These are phyloP conservation scores for Pseudogymnoascus sp. DNA, from an alignment of 2,329 filamentous ascomycete genomes.

Conservation along the genomic window DNA sequence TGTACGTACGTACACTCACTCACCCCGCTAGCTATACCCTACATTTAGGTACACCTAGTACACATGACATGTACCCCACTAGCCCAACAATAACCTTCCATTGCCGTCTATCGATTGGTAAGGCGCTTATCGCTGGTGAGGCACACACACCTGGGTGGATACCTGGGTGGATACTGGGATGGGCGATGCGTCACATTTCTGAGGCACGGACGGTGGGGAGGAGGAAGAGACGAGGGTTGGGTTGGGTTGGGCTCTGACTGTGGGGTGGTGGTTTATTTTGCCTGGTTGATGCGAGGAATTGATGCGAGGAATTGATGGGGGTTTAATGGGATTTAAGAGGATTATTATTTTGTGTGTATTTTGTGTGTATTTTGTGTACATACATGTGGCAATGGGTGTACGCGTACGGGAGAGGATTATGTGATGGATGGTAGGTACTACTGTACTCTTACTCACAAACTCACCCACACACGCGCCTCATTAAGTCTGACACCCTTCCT, in stretches of 20 bases:
- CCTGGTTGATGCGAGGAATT: too few relatives aligned
- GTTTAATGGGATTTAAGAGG: too few relatives aligned
- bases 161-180: not conserved
- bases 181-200: not conserved
- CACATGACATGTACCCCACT: not conserved
- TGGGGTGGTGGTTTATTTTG: too few relatives aligned
- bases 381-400: too few relatives aligned
- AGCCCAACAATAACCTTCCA: not conserved
- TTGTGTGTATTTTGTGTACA: too few relatives aligned
- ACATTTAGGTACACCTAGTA: too few relatives aligned
- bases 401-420: too few relatives aligned
- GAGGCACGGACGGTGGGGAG: not conserved
- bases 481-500: not conserved
- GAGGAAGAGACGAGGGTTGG: not conserved
- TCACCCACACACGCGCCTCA: not conserved
- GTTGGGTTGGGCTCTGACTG: not conserved
- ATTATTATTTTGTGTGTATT: too few relatives aligned
- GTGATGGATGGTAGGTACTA: not conserved
- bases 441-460: not conserved
- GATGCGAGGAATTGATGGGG: too few relatives aligned
- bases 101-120: not conserved
- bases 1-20: not conserved
- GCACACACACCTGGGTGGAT: not conserved
- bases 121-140: not conserved
- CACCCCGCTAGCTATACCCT: not conserved